Evolutionary conservation across 352 stramenopile species (phyloP).

Genomic region (Thalassiosira mediterranea): DNA sequence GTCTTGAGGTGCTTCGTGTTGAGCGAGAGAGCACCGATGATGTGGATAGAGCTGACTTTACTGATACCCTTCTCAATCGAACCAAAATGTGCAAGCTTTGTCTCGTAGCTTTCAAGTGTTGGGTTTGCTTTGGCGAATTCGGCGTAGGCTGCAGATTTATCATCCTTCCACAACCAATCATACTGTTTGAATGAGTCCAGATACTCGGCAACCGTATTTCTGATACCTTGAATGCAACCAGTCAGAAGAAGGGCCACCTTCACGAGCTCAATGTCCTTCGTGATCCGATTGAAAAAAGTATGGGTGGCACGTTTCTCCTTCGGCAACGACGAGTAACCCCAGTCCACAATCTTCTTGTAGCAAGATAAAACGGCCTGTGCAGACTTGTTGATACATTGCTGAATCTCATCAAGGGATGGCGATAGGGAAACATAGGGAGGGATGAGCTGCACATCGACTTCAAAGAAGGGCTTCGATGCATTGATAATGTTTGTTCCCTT

Average conservation of each 20-base stretch:
- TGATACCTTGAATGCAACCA: slow-evolving; percentile 95
- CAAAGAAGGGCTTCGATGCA: slow-evolving; percentile 95
- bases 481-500: slow-evolving; percentile 89
- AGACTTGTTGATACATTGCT: slow-evolving; percentile 96
- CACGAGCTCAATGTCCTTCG: slow-evolving; percentile 98
- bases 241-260: slow-evolving; percentile 96
- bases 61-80: slow-evolving; percentile 94
- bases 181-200: slow-evolving; percentile 93
- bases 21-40: slow-evolving; percentile 96
- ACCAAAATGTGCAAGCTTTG: slow-evolving; percentile 95
- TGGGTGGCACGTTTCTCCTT: slow-evolving; percentile 62
- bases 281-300: slow-evolving; percentile 98
- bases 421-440: slow-evolving; percentile 92
- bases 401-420: slow-evolving; percentile 96
- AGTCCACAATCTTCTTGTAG: slow-evolving; percentile 96
- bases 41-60: slow-evolving; percentile 88
- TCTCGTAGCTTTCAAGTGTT: slow-evolving; percentile 95
- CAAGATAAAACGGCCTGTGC: slow-evolving; percentile 95
- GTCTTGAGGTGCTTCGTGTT: slow-evolving; percentile 96
- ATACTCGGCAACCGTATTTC: slow-evolving; percentile 97
- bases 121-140: slow-evolving; percentile 93
- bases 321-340: slow-evolving; percentile 75
- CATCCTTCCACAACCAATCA: slow-evolving; percentile 97
- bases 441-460: slow-evolving; percentile 96
- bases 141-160: slow-evolving; percentile 95